Percentiles rank a stretch among this genome's conserved stretches.
Conservation (phyloP, 371 early-diverging fungal genomes). For the Mortierella sp. region DNA sequence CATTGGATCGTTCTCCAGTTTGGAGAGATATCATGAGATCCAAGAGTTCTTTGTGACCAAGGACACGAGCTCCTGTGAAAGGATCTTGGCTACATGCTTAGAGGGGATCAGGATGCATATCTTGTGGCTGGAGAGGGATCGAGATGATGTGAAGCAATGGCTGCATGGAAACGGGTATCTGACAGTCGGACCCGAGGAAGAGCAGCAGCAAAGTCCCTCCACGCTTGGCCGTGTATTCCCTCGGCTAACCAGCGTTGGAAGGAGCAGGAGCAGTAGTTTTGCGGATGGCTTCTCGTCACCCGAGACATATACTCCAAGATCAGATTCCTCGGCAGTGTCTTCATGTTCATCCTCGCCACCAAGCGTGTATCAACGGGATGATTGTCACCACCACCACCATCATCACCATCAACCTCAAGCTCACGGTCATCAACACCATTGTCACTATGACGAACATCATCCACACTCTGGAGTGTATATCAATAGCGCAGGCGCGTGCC, state of each 20-base stretch:
- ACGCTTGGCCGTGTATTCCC: background rate
- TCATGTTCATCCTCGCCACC: constrained; percentile 37
- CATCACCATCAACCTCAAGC: constrained; percentile 7
- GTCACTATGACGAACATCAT: background rate
- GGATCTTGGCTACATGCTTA: constrained; percentile 84
- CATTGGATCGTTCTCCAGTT: constrained; percentile 75
- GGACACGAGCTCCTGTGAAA: constrained; percentile 76
- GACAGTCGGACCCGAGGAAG: constrained; percentile 3
- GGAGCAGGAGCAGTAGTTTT: constrained; percentile 24
- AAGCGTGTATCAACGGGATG: constrained; percentile 8
- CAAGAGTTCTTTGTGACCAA: constrained; percentile 80
- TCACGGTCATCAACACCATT: constrained; percentile 2
- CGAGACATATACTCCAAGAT: constrained; percentile 8
- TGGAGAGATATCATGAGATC: constrained; percentile 73
- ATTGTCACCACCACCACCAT: constrained; percentile 7
- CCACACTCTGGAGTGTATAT: background rate
- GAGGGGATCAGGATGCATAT: constrained; percentile 85
- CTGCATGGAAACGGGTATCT: constrained; percentile 50
- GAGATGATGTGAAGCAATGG: constrained; percentile 80
- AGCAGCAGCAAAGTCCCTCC: constrained; percentile 1
- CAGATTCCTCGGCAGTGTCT: constrained; percentile 21
- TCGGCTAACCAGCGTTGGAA: background rate
- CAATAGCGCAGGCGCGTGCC: background rate
- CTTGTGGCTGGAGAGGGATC: constrained; percentile 84
- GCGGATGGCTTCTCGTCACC: constrained; percentile 19